These are phyloP conservation scores for Arthroderma sp. DNA, from an alignment of 2,329 filamentous ascomycete genomes.

Conservation along the genomic window DNA sequence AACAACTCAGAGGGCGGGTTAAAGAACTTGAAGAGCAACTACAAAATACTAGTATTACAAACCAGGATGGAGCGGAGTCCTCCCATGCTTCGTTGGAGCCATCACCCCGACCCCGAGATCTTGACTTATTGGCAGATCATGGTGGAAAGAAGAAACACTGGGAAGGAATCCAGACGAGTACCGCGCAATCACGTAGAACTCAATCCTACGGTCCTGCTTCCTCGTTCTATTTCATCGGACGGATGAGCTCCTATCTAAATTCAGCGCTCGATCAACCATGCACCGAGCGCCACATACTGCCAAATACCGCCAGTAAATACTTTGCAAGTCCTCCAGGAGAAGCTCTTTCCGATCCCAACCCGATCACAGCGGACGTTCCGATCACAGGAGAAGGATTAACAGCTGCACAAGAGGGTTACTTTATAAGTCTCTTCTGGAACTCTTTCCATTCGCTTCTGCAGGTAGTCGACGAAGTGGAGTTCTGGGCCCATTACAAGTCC, in stretches of 20 bases:
- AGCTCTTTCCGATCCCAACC: no score
- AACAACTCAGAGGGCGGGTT: slow-evolving; percentile 22
- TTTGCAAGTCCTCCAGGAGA: not conserved
- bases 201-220: slow-evolving; percentile 36
- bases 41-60: not conserved
- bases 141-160: slow-evolving; percentile 18
- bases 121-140: not conserved
- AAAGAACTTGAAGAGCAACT: slow-evolving; percentile 23
- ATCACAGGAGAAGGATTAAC: slow-evolving; percentile 20
- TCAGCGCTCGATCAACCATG: slow-evolving; percentile 21
- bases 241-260: slow-evolving; percentile 28
- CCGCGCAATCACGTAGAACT: slow-evolving; percentile 23
- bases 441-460: slow-evolving; percentile 31
- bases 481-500: slow-evolving; percentile 32
- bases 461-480: slow-evolving; percentile 34
- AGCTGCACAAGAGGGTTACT: slow-evolving; percentile 34
- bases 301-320: slow-evolving; percentile 13
- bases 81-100: no score
- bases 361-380: slow-evolving; percentile 7
- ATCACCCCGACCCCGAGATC: no score
- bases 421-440: slow-evolving; percentile 38
- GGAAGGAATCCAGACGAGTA: slow-evolving; percentile 29
- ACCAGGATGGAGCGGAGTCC: no score
- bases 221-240: slow-evolving; percentile 33
- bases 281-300: slow-evolving; percentile 18